Base-by-base conservation (phyloP, 139 green algal genomes). In the Dunaliella sp. region DNA sequence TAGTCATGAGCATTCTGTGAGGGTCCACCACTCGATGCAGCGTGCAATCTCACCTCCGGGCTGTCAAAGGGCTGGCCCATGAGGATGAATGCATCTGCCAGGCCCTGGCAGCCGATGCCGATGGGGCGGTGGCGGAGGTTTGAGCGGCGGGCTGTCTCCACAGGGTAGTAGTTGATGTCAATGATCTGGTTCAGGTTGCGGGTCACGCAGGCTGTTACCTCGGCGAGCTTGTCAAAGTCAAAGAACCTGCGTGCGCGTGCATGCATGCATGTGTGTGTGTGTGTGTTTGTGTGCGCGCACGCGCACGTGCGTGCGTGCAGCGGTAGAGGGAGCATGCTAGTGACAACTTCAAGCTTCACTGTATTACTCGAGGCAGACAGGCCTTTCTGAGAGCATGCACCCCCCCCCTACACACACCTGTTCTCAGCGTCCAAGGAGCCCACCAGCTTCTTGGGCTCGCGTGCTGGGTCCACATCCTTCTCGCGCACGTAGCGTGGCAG, bases 131-230 rank as follows among this genome's bases (percentile, higher is more conserved):
- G 97, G 38, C 95, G 93, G 92, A 98, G 94, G 95, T 99, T 99
- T 85, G 92, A 97, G 65, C 87, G 85, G 38, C 92, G 88, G 0
- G 96, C 96, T 1, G 93, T 95, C 86, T 98, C 95, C 24, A 96
- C 94, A 0, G 97, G 97, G 92, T 99, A 99, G 94, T 94, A 99
- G 95, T 99, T 99, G 89, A 99, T 91, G 88, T 99, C 97, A 84
- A 99, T 99, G 91, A 99, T 98, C 83, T 95, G 95, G 93, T 99
- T 99, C 31, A 99, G 91, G 93, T 99, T 99, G 86, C 88, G 92
- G 0, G 97, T 97, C 30, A 95, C 94, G 82, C 86, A 16, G 31
- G 32, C 22, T 1, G 81, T 85, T 28, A 97, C 92, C 76, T 94
- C 91, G 1, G 85, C 85, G 59, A 98, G 95, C 87, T 94, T 95